Evolutionary conservation across 139 green algal genomes (phyloP), one percentile per base, ranked within the genome.

Genomic region (Eudorina sp.): DNA sequence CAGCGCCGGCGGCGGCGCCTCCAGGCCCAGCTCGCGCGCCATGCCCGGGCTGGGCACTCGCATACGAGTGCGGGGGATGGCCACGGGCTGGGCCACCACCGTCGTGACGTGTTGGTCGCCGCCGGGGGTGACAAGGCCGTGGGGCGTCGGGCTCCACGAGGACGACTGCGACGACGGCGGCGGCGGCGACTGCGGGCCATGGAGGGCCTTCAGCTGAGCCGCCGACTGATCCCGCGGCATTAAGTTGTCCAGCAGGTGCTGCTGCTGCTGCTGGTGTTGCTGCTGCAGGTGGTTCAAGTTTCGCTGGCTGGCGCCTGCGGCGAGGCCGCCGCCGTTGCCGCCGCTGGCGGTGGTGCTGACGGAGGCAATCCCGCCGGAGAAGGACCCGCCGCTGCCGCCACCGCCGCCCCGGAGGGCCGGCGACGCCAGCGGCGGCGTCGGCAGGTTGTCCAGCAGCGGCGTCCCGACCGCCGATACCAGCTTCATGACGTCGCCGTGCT

Each of bases 11-110:
- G 80, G 80, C 41, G 80, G 80, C 29, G 58, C 80, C 23, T 77
- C 80, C 80, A 86, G 80, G 41, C 80, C 80, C 60, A 86, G 60
- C 80, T 86, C 80, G 41, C 80, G 34, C 4, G 80, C 80, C 80
- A 86, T 76, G 14, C 80, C 80, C 14, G 60, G 60, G 6, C 14
- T 21, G 14, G 80, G 80, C 5, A 66, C 80, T 14, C 80, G 41
- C 80, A 86, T 76, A 13, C 60, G 60, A 7, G 60, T 86, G 41
- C 60, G 58, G 3, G 80, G 80, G 25, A 86, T 55, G 38, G 80
- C 29, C 80, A 77, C 43, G 0, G 80, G 41, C 41, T 55, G 38
- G 4, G 60, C 80, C 43, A 86, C 60, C 41, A 86, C 80, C 60
- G 80, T 86, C 31, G 80, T 86, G 21, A 86, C 41, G 60, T 86